These are phyloP conservation scores for Phytophthora pisi DNA, from an alignment of 352 stramenopile species.

Conservation along the genomic window DNA sequence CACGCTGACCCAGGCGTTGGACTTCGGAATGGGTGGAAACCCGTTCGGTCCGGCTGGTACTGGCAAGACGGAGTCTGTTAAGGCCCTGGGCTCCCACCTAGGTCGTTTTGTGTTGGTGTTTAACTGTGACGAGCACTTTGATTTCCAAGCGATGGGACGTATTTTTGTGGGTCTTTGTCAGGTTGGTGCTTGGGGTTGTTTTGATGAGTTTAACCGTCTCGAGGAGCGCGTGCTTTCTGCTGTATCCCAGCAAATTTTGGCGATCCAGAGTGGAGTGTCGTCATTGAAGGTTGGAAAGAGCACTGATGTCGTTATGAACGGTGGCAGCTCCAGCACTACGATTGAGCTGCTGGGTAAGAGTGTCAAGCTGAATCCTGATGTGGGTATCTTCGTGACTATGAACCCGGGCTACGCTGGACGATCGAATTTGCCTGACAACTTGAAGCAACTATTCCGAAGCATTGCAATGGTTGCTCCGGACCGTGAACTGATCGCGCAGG, in stretches of 20 bases:
- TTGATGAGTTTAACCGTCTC: slow-evolving; percentile 99
- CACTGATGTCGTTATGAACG: slow-evolving; percentile 31
- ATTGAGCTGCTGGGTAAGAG: slow-evolving; percentile 97
- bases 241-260: slow-evolving; percentile 99
- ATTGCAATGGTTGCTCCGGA: slow-evolving; percentile 99
- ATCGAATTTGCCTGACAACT: slow-evolving; percentile 97
- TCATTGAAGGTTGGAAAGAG: slow-evolving; percentile 74
- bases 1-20: slow-evolving; percentile 98
- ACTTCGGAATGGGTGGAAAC: slow-evolving; percentile 98
- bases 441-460: slow-evolving; percentile 99
- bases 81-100: slow-evolving; percentile 98
- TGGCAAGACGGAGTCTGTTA: slow-evolving; percentile 99
- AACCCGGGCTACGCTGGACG: slow-evolving; percentile 99
- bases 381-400: slow-evolving; percentile 99
- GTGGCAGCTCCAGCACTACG: slow-evolving; percentile 32
- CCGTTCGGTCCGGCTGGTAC: slow-evolving; percentile 99
- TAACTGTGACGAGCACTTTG: slow-evolving; percentile 99
- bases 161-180: slow-evolving; percentile 99
- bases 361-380: slow-evolving; percentile 96
- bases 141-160: slow-evolving; percentile 99
- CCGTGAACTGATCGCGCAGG: slow-evolving; percentile 98
- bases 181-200: slow-evolving; percentile 99
- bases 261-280: slow-evolving; percentile 98
- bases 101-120: slow-evolving; percentile 99
- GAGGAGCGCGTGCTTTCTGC: slow-evolving; percentile 99